Evolutionary conservation across 192 early-diverging fungal genomes (phyloP), one percentile per base, ranked within the genome.

Genomic region (Oehlia diaphana): DNA sequence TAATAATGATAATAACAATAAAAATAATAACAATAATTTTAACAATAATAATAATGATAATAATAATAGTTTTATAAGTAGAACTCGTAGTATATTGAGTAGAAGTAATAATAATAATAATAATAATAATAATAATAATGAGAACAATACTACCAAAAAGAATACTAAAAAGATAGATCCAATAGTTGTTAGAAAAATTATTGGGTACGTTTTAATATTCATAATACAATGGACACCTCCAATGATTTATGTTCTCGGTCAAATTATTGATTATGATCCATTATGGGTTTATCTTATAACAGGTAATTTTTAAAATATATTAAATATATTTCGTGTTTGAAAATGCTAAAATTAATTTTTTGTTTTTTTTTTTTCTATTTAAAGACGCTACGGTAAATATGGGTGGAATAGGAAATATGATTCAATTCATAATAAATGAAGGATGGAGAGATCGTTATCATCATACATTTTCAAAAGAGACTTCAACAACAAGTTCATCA

Each of bases 351-450:
- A 21, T 39, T 31, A 31, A 31, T 31, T 31, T 31, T 31, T 1
- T 31, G 1, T 1, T 70, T 70, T 21, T 33, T 33, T 2, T 19
- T 6, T 21, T 5, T 33, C 6, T 10, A 39, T 69, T 5, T 39
- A 5, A 33, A 70, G 58, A 75, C 9, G 50, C 50, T 2, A 63
- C 73, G 4, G 19, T 75, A 35, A 75, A 75, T 33, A 16, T 75
- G 31, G 73, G 73, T 42, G 73, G 73, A 33, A 63, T 75, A 37
- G 53, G 31, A 16, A 75, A 75, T 19, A 63, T 75, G 50, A 63
- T 75, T 35, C 73, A 75, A 63, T 75, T 37, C 19, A 63, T 75
- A 39, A 75, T 75, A 39, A 75, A 75, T 63, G 73, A 75, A 75
- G 73, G 73, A n/a, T 75, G 42, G 42, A 39, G 35, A 9, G 63